These are phyloP conservation scores for Tricharina praecox DNA, from an alignment of 495 filamentous ascomycete genomes.

Conservation along the genomic window DNA sequence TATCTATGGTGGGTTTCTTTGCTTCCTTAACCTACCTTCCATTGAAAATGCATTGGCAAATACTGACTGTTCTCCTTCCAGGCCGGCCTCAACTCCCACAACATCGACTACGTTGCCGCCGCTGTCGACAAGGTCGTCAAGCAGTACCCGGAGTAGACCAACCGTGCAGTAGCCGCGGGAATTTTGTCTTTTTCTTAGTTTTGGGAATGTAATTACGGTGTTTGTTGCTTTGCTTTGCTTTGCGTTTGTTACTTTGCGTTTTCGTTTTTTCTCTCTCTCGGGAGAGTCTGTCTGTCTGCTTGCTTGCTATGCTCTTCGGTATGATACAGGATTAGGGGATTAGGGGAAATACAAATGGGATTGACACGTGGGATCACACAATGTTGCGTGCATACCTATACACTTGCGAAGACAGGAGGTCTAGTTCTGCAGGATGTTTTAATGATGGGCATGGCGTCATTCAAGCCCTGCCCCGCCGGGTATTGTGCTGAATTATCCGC, in stretches of 20 bases:
- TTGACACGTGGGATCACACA: too few relatives aligned
- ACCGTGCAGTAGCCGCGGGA: neutral
- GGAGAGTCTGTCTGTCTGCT: neutral
- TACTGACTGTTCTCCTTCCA: slow-evolving; percentile 4
- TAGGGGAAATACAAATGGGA: too few relatives aligned
- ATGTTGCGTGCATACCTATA: too few relatives aligned
- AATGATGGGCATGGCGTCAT: too few relatives aligned
- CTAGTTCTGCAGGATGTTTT: too few relatives aligned
- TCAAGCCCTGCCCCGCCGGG: too few relatives aligned
- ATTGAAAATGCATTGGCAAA: neutral
- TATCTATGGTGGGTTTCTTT: slow-evolving; percentile 45
- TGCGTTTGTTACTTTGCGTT: neutral
- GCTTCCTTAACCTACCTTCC: neutral
- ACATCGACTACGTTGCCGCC: slow-evolving; percentile 81
- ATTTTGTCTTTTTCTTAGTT: neutral
- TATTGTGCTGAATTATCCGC: too few relatives aligned
- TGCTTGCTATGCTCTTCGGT: too few relatives aligned
- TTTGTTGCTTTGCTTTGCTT: neutral
- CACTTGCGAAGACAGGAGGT: too few relatives aligned
- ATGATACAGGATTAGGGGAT: too few relatives aligned
- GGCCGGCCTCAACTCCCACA: slow-evolving; percentile 81
- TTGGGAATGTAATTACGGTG: neutral
- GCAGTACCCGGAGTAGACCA: slow-evolving; percentile 20
- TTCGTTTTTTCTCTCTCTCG: neutral
- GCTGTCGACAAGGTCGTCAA: slow-evolving; percentile 74